Conservation (phyloP, 371 early-diverging fungal species). For the Amoeboaphelidium protococcarum region DNA sequence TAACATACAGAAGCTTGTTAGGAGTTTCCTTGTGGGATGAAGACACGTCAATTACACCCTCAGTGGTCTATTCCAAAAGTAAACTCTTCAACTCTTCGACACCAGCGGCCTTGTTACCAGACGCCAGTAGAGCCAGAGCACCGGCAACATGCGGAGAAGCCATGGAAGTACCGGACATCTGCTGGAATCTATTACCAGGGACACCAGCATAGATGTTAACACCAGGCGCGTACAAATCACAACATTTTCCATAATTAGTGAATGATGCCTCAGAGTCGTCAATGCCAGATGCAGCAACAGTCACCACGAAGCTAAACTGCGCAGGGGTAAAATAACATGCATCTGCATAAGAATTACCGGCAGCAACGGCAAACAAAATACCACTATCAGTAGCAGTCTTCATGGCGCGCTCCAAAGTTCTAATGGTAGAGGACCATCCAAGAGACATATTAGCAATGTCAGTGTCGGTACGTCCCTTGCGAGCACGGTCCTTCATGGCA, state of each 20-base stretch:
- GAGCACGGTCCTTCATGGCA: too few relatives aligned
- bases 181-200: conserved; percentile 1
- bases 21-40: too few relatives aligned
- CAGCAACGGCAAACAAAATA: conserved; percentile 17
- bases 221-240: conserved; percentile 14
- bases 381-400: conserved; percentile 7
- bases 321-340: conserved; percentile 18
- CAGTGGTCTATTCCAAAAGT: too few relatives aligned
- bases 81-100: too few relatives aligned
- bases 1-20: too few relatives aligned
- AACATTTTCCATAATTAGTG: conserved; percentile 11
- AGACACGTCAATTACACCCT: too few relatives aligned
- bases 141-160: conserved; percentile 21
- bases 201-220: background rate
- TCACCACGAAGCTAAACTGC: conserved; percentile 11
- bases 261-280: conserved; percentile 4
- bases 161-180: conserved; percentile 19
- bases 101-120: conserved; percentile 1
- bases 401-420: conserved; percentile 3
- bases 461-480: too few relatives aligned
- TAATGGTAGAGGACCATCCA: background rate
- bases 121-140: conserved; percentile 12
- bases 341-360: conserved; percentile 17
- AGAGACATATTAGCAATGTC: conserved; percentile 2
- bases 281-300: conserved; percentile 9